phyloP scores from a whole-genome alignment of 495 filamentous ascomycete genomes.

The Cercophora sp. region DNA sequence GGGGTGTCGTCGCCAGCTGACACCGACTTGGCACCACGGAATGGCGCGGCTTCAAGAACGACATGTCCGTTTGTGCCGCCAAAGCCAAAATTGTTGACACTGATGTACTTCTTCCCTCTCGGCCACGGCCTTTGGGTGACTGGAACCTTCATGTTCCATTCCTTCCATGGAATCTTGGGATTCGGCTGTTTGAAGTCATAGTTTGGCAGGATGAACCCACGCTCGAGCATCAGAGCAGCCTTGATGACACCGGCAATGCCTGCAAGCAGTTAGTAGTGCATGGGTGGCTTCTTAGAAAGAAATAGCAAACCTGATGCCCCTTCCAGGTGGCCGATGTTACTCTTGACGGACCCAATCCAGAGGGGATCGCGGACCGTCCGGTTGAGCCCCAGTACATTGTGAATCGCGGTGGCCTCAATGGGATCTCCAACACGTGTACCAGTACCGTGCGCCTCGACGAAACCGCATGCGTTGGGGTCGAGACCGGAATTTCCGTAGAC shows the following conservation, averaged over 20 bases:
- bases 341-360: slow-evolving; percentile 54
- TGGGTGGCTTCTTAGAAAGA: too few relatives aligned
- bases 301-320: slow-evolving; percentile 35
- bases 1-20: slow-evolving; percentile 18
- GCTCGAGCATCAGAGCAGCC: slow-evolving; percentile 51
- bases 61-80: slow-evolving; percentile 55
- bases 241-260: slow-evolving; percentile 57
- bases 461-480: slow-evolving; percentile 37
- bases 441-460: slow-evolving; percentile 52
- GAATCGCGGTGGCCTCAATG: slow-evolving; percentile 42
- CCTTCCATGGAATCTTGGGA: slow-evolving; percentile 44
- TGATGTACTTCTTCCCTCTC: slow-evolving; percentile 34
- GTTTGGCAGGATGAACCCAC: slow-evolving; percentile 45
- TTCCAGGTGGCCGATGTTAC: slow-evolving; percentile 57
- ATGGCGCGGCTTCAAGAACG: slow-evolving; percentile 45
- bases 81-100: slow-evolving; percentile 43
- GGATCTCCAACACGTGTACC: slow-evolving; percentile 52
- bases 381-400: slow-evolving; percentile 33
- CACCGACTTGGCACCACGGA: slow-evolving; percentile 13
- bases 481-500: slow-evolving; percentile 42
- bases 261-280: slow-evolving; percentile 4
- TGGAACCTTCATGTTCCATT: slow-evolving; percentile 43
- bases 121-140: slow-evolving; percentile 33
- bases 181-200: slow-evolving; percentile 52
- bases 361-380: slow-evolving; percentile 29